These are phyloP conservation scores for Venturia aucupariae DNA, from an alignment of 2,329 filamentous ascomycete species.

Conservation along the genomic window DNA sequence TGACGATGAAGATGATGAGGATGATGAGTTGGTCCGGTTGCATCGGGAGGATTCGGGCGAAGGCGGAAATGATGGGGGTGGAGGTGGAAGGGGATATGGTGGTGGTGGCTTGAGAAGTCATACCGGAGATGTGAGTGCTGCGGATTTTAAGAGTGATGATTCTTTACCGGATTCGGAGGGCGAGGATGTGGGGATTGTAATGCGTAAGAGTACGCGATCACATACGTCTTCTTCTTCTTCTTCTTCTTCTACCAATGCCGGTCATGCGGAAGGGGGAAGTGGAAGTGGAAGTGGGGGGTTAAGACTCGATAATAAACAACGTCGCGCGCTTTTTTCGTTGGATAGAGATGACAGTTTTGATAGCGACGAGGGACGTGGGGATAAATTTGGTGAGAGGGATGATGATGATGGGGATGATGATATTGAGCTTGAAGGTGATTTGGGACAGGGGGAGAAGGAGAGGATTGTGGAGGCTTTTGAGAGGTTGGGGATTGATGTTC, in stretches of 20 bases:
- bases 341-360: neutral
- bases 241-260: neutral
- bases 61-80: no score
- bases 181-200: constrained; percentile 14
- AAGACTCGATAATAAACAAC: neutral
- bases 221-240: no score
- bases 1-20: constrained; percentile 10
- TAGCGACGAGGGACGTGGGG: neutral
- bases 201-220: constrained; percentile 4
- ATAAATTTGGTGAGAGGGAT: neutral
- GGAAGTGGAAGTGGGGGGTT: no score
- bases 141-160: constrained; percentile 6
- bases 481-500: constrained; percentile 11
- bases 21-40: neutral
- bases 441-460: neutral
- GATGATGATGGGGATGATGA: neutral
- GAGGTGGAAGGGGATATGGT: neutral
- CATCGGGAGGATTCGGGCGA: neutral
- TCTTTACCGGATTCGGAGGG: constrained; percentile 4
- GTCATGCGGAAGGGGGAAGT: no score
- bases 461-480: constrained; percentile 9
- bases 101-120: neutral
- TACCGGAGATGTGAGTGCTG: neutral
- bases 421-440: neutral
- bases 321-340: neutral